Evolutionary conservation across 2,329 filamentous ascomycete genomes (phyloP), one percentile per base, ranked within the genome.

Genomic region (Cylindrodendrum hubeiense): DNA sequence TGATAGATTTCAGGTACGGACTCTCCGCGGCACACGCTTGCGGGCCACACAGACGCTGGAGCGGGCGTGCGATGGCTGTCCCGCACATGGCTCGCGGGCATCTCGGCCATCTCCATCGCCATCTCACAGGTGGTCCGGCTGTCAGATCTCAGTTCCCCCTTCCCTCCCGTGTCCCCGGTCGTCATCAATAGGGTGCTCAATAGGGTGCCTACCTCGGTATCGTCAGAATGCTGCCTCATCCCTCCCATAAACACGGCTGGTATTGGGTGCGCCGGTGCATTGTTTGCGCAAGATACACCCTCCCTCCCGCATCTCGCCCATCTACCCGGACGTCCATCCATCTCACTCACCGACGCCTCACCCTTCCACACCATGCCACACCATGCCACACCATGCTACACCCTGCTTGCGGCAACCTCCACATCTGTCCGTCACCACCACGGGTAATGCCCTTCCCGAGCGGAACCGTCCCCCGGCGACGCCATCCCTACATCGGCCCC

Each of bases 321-420:
- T 33, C 22, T 21, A 30, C 34, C 26, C 22, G 21, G 24, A 34
- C 9, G n/a, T 46, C 30, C 46, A 28, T 44, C 53, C 28, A 17
- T 19, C 30, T 19, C 41, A 24, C 34, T 57, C 60, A 49, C 53
- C 53, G 53, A 63, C 52, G 53, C 59, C 59, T 56, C 59, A 43
- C 59, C 22, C 56, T 37, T 33, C 56, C 46, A 33, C 56, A 47
- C 28, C 22, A 41, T 52, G 49, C 47, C 15, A 21, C 37, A 4
- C 55, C n/a, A 19, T 24, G 41, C 59, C 43, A 30, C 43, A 12
- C 19, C 19, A 50, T 33, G 19, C 19, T 33, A 34, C 22, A 22
- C 21, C 22, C n/a, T 43, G 26, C 28, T 22, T 30, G 17, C 37
- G 37, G n/a, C 51, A 54, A 30, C 53, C 24, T 34, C 9, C 44